phyloP scores from a whole-genome alignment of 2,329 filamentous ascomycete genomes.

The Exophiala mesophila region DNA sequence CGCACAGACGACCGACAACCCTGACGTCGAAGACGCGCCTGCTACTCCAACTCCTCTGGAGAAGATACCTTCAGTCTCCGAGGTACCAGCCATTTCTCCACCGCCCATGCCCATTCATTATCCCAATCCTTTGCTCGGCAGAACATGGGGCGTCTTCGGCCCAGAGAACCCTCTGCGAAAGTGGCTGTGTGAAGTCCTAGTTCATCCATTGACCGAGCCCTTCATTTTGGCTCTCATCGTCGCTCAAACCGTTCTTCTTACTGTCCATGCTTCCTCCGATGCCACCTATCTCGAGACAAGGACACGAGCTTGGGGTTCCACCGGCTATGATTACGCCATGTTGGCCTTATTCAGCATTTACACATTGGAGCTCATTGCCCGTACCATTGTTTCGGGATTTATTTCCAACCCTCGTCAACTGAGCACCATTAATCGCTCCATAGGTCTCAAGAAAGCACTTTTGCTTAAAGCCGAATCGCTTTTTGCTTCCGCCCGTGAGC shows the following conservation, averaged over 20 bases:
- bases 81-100: conserved; percentile 6
- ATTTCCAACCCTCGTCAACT: conserved; percentile 87
- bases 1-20: conserved; percentile 6
- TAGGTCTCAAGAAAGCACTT: conserved; percentile 69
- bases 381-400: conserved; percentile 89
- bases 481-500: conserved; percentile 70
- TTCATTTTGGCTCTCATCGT: conserved; percentile 82
- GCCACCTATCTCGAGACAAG: conserved; percentile 62
- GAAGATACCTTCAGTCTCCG: conserved; percentile 31
- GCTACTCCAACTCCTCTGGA: conserved; percentile 32
- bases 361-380: conserved; percentile 75
- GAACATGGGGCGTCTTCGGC: conserved; percentile 77
- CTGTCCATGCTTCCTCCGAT: conserved; percentile 67
- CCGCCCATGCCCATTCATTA: conserved; percentile 15
- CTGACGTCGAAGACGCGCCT: conserved; percentile 16
- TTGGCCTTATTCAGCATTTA: conserved; percentile 83
- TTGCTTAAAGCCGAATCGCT: conserved; percentile 70
- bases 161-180: conserved; percentile 70
- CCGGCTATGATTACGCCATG: conserved; percentile 69
- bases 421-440: conserved; percentile 76
- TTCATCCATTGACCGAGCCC: conserved; percentile 82
- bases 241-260: conserved; percentile 79
- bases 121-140: conserved; percentile 76
- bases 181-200: conserved; percentile 73
- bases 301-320: conserved; percentile 60